Base-by-base conservation (phyloP, 805 yeast species). In the Candida wancherniae region DNA sequence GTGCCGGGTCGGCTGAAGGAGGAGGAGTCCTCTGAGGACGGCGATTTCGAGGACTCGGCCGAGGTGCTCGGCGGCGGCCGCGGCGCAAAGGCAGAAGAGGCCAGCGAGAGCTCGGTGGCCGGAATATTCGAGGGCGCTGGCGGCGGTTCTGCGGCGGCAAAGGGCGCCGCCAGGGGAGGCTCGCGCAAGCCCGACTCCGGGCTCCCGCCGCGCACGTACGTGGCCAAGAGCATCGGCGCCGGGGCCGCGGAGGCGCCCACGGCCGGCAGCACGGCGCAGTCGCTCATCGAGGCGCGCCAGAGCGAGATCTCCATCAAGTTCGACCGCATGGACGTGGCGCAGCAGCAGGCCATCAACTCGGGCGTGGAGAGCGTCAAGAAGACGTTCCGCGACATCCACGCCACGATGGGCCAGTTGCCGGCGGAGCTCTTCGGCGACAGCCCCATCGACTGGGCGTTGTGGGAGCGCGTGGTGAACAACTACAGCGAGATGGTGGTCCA, bases 391-490 rank as follows among this genome's bases (percentile, higher is more conserved):
- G 74, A 69, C 41, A 72, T 73, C 39, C 69, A 66, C 34, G 53
- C 57, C 15, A 73, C 76, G 6, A 68, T 71, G n/a, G 68, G 65
- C 3, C 57, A 40, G 28, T 29, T 42, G 34, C 39, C 45, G 8
- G 28, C 44, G 6, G 45, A 36, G 17, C 41, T 40, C 22, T 15
- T 40, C 31, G 45, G 45, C 15, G 22, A 38, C 17, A 34, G 24
- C 15, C 43, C 28, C 31, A 70, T 79, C 27, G 84, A 82, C 51
- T 84, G 92, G 92, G 84, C 82, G 26, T 84, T 85, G 53, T 90
- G 97, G 97, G 73, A 88, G 5, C 63, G 63, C 21, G 83, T 88
- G 11, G 85, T 86, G 3, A 77, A 81, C 40, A 82, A 87, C 53
- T 85, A 86, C 50, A 67, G 77, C n/a, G 51, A 57, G 0, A 77